Evolutionary conservation across 768 basidiomycete genomes (phyloP).

Genomic region (Naematelia aurantialba): DNA sequence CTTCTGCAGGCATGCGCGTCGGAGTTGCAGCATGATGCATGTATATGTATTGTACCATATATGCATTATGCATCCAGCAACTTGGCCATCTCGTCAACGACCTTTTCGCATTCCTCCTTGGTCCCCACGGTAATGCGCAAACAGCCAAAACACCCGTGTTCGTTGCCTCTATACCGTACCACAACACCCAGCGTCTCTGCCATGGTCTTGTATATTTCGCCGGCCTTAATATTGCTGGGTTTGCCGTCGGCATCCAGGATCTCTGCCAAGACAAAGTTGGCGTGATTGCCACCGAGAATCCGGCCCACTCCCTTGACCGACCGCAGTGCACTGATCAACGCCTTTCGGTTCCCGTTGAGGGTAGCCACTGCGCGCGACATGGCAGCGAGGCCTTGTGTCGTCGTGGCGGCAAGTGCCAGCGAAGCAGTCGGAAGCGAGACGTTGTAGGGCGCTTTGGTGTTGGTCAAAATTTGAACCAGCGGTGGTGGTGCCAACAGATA

Average conservation of each 20-base stretch:
- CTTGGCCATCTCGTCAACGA: slow-evolving; percentile 52
- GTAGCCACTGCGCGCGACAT: slow-evolving; percentile 67
- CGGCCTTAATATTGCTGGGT: slow-evolving; percentile 55
- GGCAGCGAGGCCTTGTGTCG: slow-evolving; percentile 58
- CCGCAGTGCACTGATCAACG: slow-evolving; percentile 58
- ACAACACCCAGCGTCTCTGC: slow-evolving; percentile 85
- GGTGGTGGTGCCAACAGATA: slow-evolving; percentile 85
- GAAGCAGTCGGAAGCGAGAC: slow-evolving; percentile 83
- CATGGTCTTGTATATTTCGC: slow-evolving; percentile 67
- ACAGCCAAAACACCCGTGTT: slow-evolving; percentile 80
- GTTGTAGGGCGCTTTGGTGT: slow-evolving; percentile 98
- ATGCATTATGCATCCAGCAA: slow-evolving; percentile 21
- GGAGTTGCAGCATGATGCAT: slow-evolving; percentile 16
- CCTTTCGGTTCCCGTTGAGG: slow-evolving; percentile 60
- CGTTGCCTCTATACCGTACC: slow-evolving; percentile 80
- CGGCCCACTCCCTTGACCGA: slow-evolving; percentile 56
- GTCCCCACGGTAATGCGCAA: slow-evolving; percentile 86
- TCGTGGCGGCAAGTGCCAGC: slow-evolving; percentile 74
- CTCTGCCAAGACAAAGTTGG: slow-evolving; percentile 85
- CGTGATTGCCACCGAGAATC: slow-evolving; percentile 74
- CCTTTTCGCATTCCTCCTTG: slow-evolving; percentile 66
- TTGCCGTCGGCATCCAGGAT: slow-evolving; percentile 57
- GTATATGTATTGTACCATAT: slow-evolving; percentile 6
- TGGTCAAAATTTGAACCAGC: slow-evolving; percentile 82
- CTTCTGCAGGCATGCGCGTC: slow-evolving; percentile 16